Evolutionary conservation across 805 yeast genomes (phyloP), one percentile per base, ranked within the genome.

Genomic region (Alloascoidea hylecoeti): DNA sequence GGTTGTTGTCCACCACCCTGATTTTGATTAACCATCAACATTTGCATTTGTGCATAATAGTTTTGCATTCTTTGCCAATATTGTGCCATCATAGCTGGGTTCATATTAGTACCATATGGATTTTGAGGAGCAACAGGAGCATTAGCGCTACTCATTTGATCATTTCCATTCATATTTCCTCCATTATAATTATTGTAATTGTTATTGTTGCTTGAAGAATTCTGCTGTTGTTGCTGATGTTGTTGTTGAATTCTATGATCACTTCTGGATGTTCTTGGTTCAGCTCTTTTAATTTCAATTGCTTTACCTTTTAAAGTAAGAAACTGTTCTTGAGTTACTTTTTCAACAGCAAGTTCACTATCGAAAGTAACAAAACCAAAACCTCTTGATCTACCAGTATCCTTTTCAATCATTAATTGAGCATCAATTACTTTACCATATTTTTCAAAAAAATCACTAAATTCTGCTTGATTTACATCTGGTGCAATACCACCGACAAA

Each of bases 401-500:
- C 96, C 60, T 89, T 92, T 58, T 89, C 96, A 48, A 89, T 72
- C 98, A 89, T 89, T 47, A 89, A 71, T 61, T 88, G 96, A 37
- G 96, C 95, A 59, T 92, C 97, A 49, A 89, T 81, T 41, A 89
- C 88, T 33, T 75, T 74, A 48, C 96, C 97, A 58, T 78, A 89
- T 58, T 79, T 79, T 40, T 82, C 72, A 53, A 89, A 89, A 57
- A 82, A 86, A 37, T 72, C 77, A 55, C 78, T 79, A 58, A 89
- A 92, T 46, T 88, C 96, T 46, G 72, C 72, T 49, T 94, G 96
- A 44, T 86, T 85, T 38, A 88, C 95, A 53, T 84, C 89, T 15
- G 94, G 83, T 39, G 94, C 88, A 43, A 89, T 81, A 47, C 98
- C 98, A 46, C 98, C 98, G 33, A 89, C 96, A 53, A 89, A 89